These are phyloP conservation scores for Tuber calosporum DNA, from an alignment of 495 filamentous ascomycete species.

Conservation along the genomic window DNA sequence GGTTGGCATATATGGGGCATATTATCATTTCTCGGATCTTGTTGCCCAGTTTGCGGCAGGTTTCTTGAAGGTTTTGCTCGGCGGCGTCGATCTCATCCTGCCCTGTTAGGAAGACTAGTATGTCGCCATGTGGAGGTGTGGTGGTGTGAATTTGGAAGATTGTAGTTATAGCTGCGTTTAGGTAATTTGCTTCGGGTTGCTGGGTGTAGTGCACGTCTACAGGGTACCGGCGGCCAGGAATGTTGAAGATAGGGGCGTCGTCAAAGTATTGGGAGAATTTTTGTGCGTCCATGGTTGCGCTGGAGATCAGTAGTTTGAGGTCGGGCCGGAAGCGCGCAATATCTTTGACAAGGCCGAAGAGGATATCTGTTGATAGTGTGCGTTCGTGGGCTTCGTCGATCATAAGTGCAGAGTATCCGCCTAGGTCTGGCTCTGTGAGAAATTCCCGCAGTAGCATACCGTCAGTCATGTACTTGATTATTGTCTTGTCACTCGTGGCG, in stretches of 20 bases:
- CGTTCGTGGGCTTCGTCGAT: constrained; percentile 97
- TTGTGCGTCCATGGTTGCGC: constrained; percentile 89
- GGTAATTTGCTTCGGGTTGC: constrained; percentile 89
- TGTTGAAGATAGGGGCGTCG: constrained; percentile 90
- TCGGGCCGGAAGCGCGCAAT: constrained; percentile 79
- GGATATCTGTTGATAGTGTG: constrained; percentile 83
- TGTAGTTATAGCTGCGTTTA: constrained; percentile 84
- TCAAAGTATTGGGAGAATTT: constrained; percentile 92
- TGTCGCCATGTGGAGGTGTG: constrained; percentile 65
- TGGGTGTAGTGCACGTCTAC: constrained; percentile 91
- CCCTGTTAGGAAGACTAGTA: constrained; percentile 82
- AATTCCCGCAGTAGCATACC: constrained; percentile 93
- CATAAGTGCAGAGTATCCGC: constrained; percentile 83
- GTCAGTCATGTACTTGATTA: constrained; percentile 96
- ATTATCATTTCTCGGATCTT: constrained; percentile 80
- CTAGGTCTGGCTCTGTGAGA: constrained; percentile 77
- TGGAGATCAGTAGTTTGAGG: constrained; percentile 85
- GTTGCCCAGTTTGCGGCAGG: constrained; percentile 68
- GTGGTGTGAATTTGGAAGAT: constrained; percentile 94
- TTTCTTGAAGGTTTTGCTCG: constrained; percentile 72
- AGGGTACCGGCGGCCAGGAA: constrained; percentile 82
- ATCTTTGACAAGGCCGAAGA: constrained; percentile 87
- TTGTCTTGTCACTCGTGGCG: constrained; percentile 82
- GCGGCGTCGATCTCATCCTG: constrained; percentile 87
- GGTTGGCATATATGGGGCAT: constrained; percentile 81